These are phyloP conservation scores for Skeletonema grethae DNA, from an alignment of 108 stramenopile genomes.

Conservation along the genomic window DNA sequence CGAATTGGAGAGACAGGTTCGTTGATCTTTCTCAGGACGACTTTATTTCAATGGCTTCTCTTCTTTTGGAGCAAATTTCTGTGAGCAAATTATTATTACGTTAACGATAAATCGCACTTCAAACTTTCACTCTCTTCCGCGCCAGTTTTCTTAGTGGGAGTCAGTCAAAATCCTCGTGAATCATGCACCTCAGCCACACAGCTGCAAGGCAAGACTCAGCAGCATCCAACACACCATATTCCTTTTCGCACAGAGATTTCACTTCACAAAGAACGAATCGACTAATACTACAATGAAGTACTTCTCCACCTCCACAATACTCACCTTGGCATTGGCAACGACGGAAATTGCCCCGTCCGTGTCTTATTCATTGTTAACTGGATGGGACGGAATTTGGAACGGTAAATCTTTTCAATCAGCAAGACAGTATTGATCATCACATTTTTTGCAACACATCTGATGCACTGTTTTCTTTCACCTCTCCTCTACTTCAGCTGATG, in stretches of 20 bases:
- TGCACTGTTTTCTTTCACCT: neutral
- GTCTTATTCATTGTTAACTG: neutral
- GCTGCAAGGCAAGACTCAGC: no score
- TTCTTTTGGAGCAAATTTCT: no score
- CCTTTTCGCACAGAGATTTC: no score
- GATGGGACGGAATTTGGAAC: neutral
- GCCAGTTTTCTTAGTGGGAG: no score
- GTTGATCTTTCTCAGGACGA: no score
- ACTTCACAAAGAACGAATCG: neutral
- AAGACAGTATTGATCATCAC: neutral
- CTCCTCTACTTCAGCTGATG: neutral
- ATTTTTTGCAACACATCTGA: neutral
- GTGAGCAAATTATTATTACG: no score
- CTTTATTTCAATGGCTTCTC: no score
- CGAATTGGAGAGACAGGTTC: neutral
- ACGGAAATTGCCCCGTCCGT: neutral
- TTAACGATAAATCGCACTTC: no score
- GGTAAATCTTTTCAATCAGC: neutral
- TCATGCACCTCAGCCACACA: no score
- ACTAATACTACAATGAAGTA: neutral
- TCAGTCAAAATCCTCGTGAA: no score
- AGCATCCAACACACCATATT: no score
- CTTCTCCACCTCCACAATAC: neutral
- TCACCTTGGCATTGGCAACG: neutral
- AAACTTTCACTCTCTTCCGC: no score